Evolutionary conservation across 106 monocot genomes (phyloP), one percentile per base, ranked within the genome.

Genomic region (Phalaenopsis aphrodite): DNA sequence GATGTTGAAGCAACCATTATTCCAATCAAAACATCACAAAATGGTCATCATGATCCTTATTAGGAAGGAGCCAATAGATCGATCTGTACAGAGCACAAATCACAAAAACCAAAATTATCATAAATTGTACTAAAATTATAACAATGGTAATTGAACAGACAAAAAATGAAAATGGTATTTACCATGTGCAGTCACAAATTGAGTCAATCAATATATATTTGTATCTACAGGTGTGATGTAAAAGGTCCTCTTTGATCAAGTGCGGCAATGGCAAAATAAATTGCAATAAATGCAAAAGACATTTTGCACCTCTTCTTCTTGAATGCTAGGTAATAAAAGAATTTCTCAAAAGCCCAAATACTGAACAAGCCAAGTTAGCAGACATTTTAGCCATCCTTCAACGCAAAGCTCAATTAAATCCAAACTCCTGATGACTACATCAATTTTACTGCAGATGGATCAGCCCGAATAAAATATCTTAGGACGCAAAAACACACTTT

Each of bases 231-330:
- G 19, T 74, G 6, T 74, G 6, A 45, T 43, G 18, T 43, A 45
- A 45, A 4, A 39, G 74, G 74, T 42, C 43, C 42, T 74, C 69
- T 74, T 38, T 43, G 74, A 74, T 74, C 39, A 74, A 45, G 43
- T 39, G 39, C 45, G 43, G 74, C 41, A 45, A 74, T 41, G 74
- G 24, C 15, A 43, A 74, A 74, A 74, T 12, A 38, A 45, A 19
- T 74, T 74, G 42, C 74, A 52, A 12, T 52, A 52, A 71, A 41
- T 71, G 41, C 71, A 71, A 2, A 43, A 42, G 74, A 74, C 39
- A 69, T 18, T 74, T 43, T 74, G 71, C 71, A 39, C 71, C 38
- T 71, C 11, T n/a, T 12, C 68, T 42, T 74, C 41, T 74, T 74
- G 41, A 45, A 74, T 74, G 74, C 42, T n/a, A 43, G 9, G 69